Evolutionary conservation across 345 rosid species (phyloP).

Genomic region (Eucalyptus rudis): DNA sequence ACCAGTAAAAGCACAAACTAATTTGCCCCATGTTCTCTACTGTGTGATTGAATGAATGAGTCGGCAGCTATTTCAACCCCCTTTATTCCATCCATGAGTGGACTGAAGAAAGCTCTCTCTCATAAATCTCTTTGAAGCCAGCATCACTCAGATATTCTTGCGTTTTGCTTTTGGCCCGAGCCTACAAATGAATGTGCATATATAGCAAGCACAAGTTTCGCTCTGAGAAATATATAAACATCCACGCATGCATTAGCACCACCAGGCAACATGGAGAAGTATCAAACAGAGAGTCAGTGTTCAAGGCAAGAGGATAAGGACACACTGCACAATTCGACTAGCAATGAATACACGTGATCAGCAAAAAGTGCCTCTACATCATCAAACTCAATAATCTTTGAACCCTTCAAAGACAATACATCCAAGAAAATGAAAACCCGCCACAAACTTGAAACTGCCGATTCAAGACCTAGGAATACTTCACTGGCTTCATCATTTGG

Average conservation of each 20-base stretch:
- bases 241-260: background rate
- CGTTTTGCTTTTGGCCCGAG: background rate
- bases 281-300: background rate
- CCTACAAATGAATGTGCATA: background rate
- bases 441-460: background rate
- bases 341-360: background rate
- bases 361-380: background rate
- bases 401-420: background rate
- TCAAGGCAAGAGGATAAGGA: background rate
- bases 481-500: background rate
- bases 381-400: background rate
- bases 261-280: background rate
- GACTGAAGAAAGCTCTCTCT: constrained; percentile 82
- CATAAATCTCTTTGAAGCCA: background rate
- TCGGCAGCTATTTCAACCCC: constrained; percentile 80
- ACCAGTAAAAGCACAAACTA: constrained; percentile 14
- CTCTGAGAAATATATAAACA: background rate
- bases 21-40: constrained; percentile 1
- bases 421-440: background rate
- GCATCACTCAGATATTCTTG: constrained; percentile 1
- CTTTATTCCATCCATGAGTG: constrained; percentile 46
- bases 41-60: constrained; percentile 82
- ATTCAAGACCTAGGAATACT: background rate
- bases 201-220: background rate
- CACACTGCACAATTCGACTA: background rate